Conservation (phyloP, 2,329 filamentous ascomycete genomes). For the Graphiopsis chlorocephala region DNA sequence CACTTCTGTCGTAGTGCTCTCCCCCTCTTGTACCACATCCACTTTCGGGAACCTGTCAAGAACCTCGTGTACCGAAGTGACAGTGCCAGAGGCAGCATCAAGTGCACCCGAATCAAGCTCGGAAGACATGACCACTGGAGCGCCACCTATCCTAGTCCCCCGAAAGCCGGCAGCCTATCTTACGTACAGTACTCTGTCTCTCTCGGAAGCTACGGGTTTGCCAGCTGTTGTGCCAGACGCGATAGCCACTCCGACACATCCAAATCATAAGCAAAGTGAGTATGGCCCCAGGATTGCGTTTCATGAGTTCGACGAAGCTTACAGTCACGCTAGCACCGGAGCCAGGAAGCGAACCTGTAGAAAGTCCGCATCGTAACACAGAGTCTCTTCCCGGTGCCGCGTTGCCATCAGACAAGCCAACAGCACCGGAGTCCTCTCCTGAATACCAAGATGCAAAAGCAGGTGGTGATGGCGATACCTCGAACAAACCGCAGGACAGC, state of each 20-base stretch:
- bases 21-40: too few relatives aligned
- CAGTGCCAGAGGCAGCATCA: not conserved
- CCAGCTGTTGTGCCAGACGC: not conserved
- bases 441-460: not conserved
- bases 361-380: not conserved
- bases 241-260: not conserved
- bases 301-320: not conserved
- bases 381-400: not conserved
- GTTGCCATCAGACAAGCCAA: not conserved
- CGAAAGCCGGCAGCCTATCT: conserved; percentile 1
- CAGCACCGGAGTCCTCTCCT: not conserved
- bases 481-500: not conserved
- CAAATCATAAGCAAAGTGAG: not conserved
- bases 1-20: not conserved
- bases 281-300: not conserved
- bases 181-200: not conserved
- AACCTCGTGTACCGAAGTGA: not conserved
- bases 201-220: not conserved
- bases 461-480: not conserved
- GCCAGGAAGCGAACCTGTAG: not conserved
- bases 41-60: not conserved
- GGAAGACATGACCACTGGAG: not conserved
- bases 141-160: not conserved
- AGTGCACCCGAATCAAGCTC: not conserved
- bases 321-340: not conserved